Base-by-base conservation (phyloP, 352 stramenopile species). In the Phytopythium cucurbitacearum region DNA sequence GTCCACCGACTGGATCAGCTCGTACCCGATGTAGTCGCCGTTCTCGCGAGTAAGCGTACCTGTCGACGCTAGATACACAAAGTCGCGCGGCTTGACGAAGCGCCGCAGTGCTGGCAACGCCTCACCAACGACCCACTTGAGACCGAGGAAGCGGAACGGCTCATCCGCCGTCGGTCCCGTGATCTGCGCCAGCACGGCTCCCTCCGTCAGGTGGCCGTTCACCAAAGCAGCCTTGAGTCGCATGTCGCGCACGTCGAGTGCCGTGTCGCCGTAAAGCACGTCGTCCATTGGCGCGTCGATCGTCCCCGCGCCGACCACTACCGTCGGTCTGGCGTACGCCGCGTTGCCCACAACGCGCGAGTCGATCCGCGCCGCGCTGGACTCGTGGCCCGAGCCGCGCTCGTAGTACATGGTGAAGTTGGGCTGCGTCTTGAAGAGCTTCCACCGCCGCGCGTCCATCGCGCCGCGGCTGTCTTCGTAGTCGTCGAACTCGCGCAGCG, bases 1-100 rank as follows among this genome's bases (percentile, higher is more conserved):
- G 35, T 75, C 67, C 44, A 90, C 70, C 34, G 76, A 87, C 57
- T 88, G 76, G 33, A 79, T 72, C 50, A 83, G 67, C 40, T 83
- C 67, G 47, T 77, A 83, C 54, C 73, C 73, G 42, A 83, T 69
- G 35, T 60, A 60, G 28, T 83, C 70, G 50, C 72, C 72, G 33
- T 60, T 69, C 12, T 43, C 56, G n/a, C 57, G 59, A 32, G 43
- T 43, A 40, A 78, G 53, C 1, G 71, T 73, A 13, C 72, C 67
- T 3, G 65, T 76, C 13, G 69, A 69, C 9, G 60, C 57, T 12
- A 78, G 38, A 39, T 73, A 80, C 62, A 74, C 67, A 41, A 80
- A 54, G 44, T 80, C 72, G 48, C 69, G 48, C 5, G 71, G 61
- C 4, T 63, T 62, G 13, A 80, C 62, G 15, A 83, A 50, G 3